These are phyloP conservation scores for Podaxis pistillaris DNA, from an alignment of 768 basidiomycete genomes.

Conservation along the genomic window DNA sequence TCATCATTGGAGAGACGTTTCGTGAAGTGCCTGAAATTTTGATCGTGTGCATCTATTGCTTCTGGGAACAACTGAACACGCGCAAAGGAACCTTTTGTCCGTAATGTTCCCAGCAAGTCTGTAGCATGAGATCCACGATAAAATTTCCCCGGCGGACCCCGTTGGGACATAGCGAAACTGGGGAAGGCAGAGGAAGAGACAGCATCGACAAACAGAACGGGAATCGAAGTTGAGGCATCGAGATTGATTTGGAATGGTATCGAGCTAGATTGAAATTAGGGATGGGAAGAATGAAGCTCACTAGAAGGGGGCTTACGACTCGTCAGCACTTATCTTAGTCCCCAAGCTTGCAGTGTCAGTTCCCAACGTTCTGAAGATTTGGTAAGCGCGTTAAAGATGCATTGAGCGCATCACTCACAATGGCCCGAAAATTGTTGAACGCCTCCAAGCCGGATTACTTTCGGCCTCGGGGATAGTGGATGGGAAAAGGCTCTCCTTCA, in stretches of 20 bases:
- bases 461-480: slow-evolving; percentile 18
- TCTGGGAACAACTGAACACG: slow-evolving; percentile 37
- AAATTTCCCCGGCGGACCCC: slow-evolving; percentile 58
- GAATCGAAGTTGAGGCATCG: slow-evolving; percentile 48
- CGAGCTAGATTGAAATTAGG: slow-evolving; percentile 20
- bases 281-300: not conserved
- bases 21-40: slow-evolving; percentile 47
- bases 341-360: slow-evolving; percentile 21
- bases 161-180: slow-evolving; percentile 37
- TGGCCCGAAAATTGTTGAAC: slow-evolving; percentile 67
- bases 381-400: slow-evolving; percentile 4
- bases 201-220: slow-evolving; percentile 44
- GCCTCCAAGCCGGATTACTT: slow-evolving; percentile 33
- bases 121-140: slow-evolving; percentile 47
- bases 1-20: slow-evolving; percentile 50
- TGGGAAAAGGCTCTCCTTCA: slow-evolving; percentile 36
- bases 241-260: slow-evolving; percentile 46
- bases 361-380: slow-evolving; percentile 34
- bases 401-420: slow-evolving; percentile 39
- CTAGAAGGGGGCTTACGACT: slow-evolving; percentile 27
- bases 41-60: slow-evolving; percentile 41
- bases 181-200: slow-evolving; percentile 32
- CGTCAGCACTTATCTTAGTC: slow-evolving; percentile 5
- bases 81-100: slow-evolving; percentile 49
- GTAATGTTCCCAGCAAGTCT: slow-evolving; percentile 51